Evolutionary conservation across 129 eudicot genomes (phyloP).

Genomic region (Heracleum sosnowskyi): DNA sequence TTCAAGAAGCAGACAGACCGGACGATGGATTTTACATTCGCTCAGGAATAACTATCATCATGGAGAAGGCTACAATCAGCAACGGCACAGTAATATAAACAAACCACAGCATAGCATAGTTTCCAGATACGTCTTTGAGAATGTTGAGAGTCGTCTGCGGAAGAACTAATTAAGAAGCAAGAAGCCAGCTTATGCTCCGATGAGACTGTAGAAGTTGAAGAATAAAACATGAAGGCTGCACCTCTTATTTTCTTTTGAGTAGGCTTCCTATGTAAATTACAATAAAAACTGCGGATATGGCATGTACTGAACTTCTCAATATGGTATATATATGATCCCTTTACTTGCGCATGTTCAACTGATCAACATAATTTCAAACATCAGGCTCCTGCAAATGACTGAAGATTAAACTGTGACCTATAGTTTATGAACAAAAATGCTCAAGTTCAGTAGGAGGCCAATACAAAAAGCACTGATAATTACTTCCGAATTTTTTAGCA

Average conservation of each 20-base stretch:
- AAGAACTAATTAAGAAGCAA: background rate
- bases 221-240: background rate
- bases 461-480: background rate
- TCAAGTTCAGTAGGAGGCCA: too few species aligned
- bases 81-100: conserved; percentile 73
- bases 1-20: conserved; percentile 71
- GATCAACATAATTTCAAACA: background rate
- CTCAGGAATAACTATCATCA: conserved; percentile 72
- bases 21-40: conserved; percentile 91
- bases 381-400: background rate
- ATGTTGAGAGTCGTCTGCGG: background rate
- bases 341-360: background rate
- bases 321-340: background rate
- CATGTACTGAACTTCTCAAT: background rate
- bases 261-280: background rate
- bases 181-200: background rate
- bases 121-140: background rate
- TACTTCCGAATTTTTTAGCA: too few species aligned
- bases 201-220: background rate
- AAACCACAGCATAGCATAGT: background rate
- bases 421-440: background rate
- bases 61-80: conserved; percentile 76
- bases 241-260: background rate
- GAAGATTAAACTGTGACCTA: background rate
- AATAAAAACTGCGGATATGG: background rate